Conservation (phyloP, 1,284 basidiomycete species). For the Boletellus deceptivus region DNA sequence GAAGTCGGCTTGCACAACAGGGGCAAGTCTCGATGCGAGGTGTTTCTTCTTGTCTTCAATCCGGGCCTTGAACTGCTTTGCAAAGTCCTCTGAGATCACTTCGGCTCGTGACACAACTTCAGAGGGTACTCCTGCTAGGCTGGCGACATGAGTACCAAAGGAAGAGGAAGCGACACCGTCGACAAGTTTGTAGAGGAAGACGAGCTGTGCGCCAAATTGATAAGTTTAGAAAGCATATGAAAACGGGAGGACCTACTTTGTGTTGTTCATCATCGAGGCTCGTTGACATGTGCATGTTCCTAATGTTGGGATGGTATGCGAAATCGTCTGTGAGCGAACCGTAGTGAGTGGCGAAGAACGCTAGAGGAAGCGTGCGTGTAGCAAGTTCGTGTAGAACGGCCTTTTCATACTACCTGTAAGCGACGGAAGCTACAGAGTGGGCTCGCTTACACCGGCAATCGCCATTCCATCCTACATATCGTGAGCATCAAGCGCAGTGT, state of each 20-base stretch:
- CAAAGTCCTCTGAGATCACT: constrained; percentile 84
- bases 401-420: constrained; percentile 33
- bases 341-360: constrained; percentile 87
- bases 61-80: constrained; percentile 78
- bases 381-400: constrained; percentile 92
- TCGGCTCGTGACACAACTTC: constrained; percentile 87
- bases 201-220: constrained; percentile 49
- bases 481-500: constrained; percentile 19
- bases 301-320: constrained; percentile 88
- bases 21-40: constrained; percentile 59
- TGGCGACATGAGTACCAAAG: constrained; percentile 91
- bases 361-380: constrained; percentile 83
- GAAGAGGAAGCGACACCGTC: constrained; percentile 87
- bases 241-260: constrained; percentile 51
- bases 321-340: constrained; percentile 86
- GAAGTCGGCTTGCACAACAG: constrained; percentile 86
- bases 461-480: constrained; percentile 84
- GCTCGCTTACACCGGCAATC: constrained; percentile 72
- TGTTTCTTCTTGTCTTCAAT: constrained; percentile 60
- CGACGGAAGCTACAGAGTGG: not conserved
- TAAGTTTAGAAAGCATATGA: not conserved
- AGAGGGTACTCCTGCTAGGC: constrained; percentile 78
- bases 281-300: constrained; percentile 93
- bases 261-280: constrained; percentile 87
- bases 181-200: constrained; percentile 93